Evolutionary conservation across 441 rosid species (phyloP), one percentile per base, ranked within the genome.

Genomic region (Gossypium davidsonii): DNA sequence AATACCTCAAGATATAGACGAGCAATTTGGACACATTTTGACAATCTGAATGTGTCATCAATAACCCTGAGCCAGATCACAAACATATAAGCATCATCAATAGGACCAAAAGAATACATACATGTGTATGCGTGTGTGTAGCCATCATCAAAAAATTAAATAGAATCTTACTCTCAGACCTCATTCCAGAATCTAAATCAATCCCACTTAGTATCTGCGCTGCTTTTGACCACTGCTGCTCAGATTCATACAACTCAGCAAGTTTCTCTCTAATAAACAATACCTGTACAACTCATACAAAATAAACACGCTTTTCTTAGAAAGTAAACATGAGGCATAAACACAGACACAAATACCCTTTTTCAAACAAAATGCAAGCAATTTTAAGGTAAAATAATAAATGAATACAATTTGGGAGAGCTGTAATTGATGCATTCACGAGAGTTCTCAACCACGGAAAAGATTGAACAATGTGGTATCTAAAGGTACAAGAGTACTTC

Each of bases 151-250:
- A 64, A 37, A 72, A 71, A 61, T 26, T 11, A 51, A 52, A 56
- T 59, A 52, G 8, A 69, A 46, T 60, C 71, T 79, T 67, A 75
- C 76, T 72, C 73, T 70, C 85, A 75, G 76, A 93, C 99, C 99
- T 93, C 98, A 93, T 93, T 84, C 89, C 94, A 73, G 97, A 96
- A 53, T 96, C 99, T 46, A 93, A 79, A 83, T 96, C 94, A 81
- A 93, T 96, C 70, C 98, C 99, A 72, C 99, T 93, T 53, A 96
- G 94, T 97, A 96, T 96, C 86, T 96, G 97, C 3, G 99, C 98
- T 28, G 99, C 99, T 85, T 87, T 91, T 44, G 99, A 93, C 98
- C 98, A 91, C 56, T 93, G 89, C 75, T 88, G 96, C 80, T 93
- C 98, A 0, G 97, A 90, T 73, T 96, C 99, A 52, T 90, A 96